phyloP scores from a whole-genome alignment of 306 rosid species.

The Prunus salicina region DNA sequence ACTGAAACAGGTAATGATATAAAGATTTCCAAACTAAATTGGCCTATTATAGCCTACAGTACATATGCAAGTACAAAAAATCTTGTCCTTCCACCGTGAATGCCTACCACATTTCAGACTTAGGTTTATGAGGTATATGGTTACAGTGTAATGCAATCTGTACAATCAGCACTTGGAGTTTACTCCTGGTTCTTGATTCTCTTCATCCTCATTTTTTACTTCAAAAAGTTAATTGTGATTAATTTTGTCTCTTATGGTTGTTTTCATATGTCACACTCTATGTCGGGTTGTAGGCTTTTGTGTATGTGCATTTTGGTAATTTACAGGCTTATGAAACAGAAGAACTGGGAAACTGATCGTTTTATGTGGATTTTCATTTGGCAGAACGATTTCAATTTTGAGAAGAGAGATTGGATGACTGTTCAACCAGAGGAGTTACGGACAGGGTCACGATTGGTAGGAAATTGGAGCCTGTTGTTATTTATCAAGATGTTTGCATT shows the following conservation, averaged over 20 bases:
- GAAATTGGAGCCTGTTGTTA: slow-evolving; percentile 18
- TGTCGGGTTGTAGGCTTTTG: neutral
- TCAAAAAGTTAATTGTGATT: neutral
- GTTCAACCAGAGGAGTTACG: slow-evolving; percentile 71
- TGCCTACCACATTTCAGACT: neutral
- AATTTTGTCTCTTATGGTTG: neutral
- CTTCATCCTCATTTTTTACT: neutral
- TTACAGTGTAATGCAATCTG: neutral
- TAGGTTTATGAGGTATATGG: neutral
- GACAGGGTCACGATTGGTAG: slow-evolving; percentile 64
- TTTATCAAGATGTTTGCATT: slow-evolving; percentile 15
- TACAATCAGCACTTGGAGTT: neutral
- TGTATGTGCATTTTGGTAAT: neutral
- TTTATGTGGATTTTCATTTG: slow-evolving; percentile 12
- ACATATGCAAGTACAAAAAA: neutral
- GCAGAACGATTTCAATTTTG: slow-evolving; percentile 88
- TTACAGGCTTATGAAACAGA: neutral
- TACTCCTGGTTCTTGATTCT: neutral
- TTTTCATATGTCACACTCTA: neutral
- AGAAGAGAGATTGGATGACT: slow-evolving; percentile 87
- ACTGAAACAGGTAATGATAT: neutral
- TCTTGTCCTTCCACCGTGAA: neutral
- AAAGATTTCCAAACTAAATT: neutral
- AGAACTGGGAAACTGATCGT: neutral
- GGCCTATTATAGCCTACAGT: neutral